These are phyloP conservation scores for Lathyrus aphaca DNA, from an alignment of 306 rosid species.

Conservation along the genomic window DNA sequence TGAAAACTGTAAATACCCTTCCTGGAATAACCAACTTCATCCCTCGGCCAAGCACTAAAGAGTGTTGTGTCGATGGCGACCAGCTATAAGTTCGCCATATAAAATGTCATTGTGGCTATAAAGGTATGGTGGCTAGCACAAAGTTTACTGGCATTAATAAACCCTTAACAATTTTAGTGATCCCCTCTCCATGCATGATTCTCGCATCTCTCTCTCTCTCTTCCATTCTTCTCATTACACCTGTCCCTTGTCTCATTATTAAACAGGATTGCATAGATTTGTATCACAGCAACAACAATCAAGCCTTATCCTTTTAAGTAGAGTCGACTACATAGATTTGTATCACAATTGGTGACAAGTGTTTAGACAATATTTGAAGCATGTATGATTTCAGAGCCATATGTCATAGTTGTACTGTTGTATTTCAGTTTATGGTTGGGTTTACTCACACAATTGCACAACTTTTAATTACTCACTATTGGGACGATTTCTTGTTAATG, in stretches of 20 bases:
- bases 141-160: background rate
- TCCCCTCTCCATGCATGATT: constrained; percentile 7
- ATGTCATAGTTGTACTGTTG: constrained; percentile 24
- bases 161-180: background rate
- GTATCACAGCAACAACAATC: background rate
- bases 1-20: constrained; percentile 14
- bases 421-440: constrained; percentile 16
- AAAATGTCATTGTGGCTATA: background rate
- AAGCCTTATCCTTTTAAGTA: background rate
- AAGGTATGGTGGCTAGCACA: background rate
- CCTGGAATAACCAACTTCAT: background rate
- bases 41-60: background rate
- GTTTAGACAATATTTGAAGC: background rate
- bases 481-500: constrained; percentile 6
- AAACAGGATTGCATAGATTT: background rate
- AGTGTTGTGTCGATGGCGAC: background rate
- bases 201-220: background rate
- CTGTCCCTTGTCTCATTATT: background rate
- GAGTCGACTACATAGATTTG: background rate
- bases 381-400: constrained; percentile 13
- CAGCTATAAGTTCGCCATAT: background rate
- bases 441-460: background rate
- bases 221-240: background rate
- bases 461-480: background rate
- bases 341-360: constrained; percentile 9